These are phyloP conservation scores for Kwoniella newhampshirensis DNA, from an alignment of 768 basidiomycete genomes.

Conservation along the genomic window DNA sequence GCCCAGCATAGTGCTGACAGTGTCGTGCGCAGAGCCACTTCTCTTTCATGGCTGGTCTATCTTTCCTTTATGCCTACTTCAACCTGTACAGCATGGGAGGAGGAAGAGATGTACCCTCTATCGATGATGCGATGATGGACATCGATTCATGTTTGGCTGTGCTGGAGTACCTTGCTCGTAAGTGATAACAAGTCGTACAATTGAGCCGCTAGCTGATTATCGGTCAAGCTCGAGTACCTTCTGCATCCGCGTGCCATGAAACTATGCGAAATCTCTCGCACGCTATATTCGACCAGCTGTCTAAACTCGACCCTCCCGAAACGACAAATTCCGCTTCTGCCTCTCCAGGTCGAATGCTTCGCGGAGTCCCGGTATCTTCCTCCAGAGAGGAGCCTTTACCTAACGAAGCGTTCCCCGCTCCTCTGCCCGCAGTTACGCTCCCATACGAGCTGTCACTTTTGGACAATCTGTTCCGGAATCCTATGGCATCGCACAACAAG, in stretches of 20 bases:
- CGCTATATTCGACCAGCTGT: slow-evolving; percentile 34
- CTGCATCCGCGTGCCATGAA: slow-evolving; percentile 38
- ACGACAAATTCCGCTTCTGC: slow-evolving; percentile 7
- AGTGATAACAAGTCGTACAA: slow-evolving; percentile 11
- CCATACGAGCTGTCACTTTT: slow-evolving; percentile 52
- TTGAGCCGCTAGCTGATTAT: slow-evolving; percentile 5
- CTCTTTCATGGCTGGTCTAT: slow-evolving; percentile 54
- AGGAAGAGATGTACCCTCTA: slow-evolving; percentile 44
- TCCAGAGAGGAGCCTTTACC: slow-evolving; percentile 47
- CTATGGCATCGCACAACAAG: slow-evolving; percentile 50
- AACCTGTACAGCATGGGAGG: slow-evolving; percentile 53
- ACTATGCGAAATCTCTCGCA: slow-evolving; percentile 34
- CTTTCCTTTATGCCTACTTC: slow-evolving; percentile 54
- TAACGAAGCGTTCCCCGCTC: slow-evolving; percentile 43
- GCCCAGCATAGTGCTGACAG: not conserved
- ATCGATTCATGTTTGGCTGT: slow-evolving; percentile 52
- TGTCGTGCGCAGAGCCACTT: slow-evolving; percentile 44
- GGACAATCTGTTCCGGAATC: slow-evolving; percentile 54
- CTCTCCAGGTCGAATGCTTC: slow-evolving; percentile 24
- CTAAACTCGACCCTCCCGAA: slow-evolving; percentile 21
- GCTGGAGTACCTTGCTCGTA: slow-evolving; percentile 52
- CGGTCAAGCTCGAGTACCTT: slow-evolving; percentile 34
- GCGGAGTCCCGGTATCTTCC: slow-evolving; percentile 44
- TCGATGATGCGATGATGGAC: slow-evolving; percentile 52
- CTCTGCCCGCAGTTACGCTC: slow-evolving; percentile 43